Conservation (phyloP, 345 rosid species). For the Rhizophora apiculata region DNA sequence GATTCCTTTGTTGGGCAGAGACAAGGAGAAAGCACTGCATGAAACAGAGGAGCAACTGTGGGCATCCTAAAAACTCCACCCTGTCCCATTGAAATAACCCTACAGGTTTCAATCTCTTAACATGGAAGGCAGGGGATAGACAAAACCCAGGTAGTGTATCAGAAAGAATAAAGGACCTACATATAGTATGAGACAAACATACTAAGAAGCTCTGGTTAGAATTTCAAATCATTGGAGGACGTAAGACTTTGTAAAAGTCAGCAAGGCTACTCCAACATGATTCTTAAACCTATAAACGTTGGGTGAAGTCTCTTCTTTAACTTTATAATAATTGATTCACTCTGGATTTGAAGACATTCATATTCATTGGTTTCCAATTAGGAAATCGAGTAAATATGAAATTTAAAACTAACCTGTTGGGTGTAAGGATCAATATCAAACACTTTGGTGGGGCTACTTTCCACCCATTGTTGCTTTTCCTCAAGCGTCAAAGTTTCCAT, state of each 20-base stretch:
- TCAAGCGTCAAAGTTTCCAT: conserved; percentile 72
- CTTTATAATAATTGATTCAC: background rate
- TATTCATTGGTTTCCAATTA: too few species aligned
- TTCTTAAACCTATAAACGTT: background rate
- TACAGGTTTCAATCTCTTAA: background rate
- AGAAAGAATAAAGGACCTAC: too few species aligned
- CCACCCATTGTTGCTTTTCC: conserved; percentile 69
- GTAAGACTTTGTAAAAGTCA: background rate
- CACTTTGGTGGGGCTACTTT: conserved; percentile 91
- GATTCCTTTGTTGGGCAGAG: background rate
- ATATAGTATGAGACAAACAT: too few species aligned
- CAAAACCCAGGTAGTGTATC: background rate
- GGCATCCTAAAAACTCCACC: background rate
- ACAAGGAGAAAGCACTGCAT: background rate
- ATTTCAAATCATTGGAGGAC: background rate
- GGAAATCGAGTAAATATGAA: too few species aligned
- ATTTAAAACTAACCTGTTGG: conserved; percentile 47
- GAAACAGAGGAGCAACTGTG: background rate
- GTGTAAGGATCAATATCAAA: conserved; percentile 65
- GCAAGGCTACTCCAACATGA: background rate
- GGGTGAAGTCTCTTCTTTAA: background rate
- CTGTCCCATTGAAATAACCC: background rate
- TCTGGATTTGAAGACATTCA: too few species aligned
- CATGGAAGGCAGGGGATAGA: background rate
- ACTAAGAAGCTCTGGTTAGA: too few species aligned